Conservation (phyloP, 176 grass and related monocot species). For the Aegilops speltoides region DNA sequence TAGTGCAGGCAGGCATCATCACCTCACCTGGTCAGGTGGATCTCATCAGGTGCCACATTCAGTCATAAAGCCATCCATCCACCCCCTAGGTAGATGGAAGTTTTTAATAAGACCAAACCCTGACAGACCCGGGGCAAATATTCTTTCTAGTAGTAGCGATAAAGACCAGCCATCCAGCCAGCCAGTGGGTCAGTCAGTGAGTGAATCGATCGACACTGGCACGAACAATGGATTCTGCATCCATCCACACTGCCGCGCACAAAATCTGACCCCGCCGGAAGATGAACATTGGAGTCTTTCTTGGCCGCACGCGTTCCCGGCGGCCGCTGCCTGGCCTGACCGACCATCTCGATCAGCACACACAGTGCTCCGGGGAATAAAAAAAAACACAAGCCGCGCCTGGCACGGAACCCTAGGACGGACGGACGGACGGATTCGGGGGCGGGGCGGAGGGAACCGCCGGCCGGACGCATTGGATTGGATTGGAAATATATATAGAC, state of each 20-base stretch:
- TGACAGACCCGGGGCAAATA: neutral
- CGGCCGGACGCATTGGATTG: neutral
- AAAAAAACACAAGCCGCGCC: neutral
- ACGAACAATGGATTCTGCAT: too few relatives aligned
- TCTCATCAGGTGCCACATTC: neutral
- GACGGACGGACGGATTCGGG: neutral
- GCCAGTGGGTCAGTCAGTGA: too few relatives aligned
- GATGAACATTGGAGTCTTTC: neutral
- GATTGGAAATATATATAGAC: neutral
- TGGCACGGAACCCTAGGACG: neutral
- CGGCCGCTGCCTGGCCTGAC: too few relatives aligned
- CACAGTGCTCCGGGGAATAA: neutral
- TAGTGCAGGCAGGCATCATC: neutral
- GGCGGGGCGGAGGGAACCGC: neutral
- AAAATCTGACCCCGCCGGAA: too few relatives aligned
- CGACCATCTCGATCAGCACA: neutral
- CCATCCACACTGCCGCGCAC: too few relatives aligned
- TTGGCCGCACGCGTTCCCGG: too few relatives aligned
- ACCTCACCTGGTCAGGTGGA: neutral
- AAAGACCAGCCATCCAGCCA: neutral
- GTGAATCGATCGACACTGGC: neutral
- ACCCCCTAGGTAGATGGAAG: neutral
- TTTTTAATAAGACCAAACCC: neutral
- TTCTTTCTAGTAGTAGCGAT: neutral
- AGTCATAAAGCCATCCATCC: neutral